These are phyloP conservation scores for Pseudisothecium myosuroides DNA, from an alignment of 225 moss, liverwort and hornwort genomes.

Conservation along the genomic window DNA sequence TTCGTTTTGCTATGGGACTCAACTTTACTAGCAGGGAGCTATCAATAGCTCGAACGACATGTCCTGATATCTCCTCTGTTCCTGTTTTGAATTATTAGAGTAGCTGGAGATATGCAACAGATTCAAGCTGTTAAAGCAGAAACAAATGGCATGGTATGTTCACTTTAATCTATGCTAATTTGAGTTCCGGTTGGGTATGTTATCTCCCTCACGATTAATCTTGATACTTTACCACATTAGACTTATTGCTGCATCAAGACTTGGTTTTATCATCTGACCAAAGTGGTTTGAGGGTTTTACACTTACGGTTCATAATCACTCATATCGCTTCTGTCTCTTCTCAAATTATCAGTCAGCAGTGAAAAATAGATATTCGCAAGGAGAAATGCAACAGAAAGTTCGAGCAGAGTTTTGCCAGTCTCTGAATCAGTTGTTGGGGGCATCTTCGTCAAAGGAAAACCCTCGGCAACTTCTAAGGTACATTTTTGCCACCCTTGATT, in stretches of 20 bases:
- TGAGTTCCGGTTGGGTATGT: not conserved
- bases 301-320: not conserved
- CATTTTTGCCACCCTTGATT: not conserved
- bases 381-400: conserved; percentile 72
- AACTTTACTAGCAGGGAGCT: not conserved
- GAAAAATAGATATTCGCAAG: conserved; percentile 71
- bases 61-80: not conserved
- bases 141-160: conserved; percentile 52
- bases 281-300: not conserved
- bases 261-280: not conserved
- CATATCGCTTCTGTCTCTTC: not conserved
- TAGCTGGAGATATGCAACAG: conserved; percentile 46
- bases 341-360: conserved; percentile 36
- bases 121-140: conserved; percentile 56
- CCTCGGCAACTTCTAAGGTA: conserved; percentile 93
- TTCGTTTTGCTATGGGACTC: not conserved
- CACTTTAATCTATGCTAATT: not conserved
- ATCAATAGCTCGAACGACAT: not conserved
- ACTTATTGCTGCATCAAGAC: not conserved
- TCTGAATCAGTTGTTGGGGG: conserved; percentile 73
- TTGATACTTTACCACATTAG: not conserved
- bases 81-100: conserved; percentile 26
- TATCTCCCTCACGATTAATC: not conserved
- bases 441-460: conserved; percentile 89
- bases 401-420: conserved; percentile 77